Evolutionary conservation across 2,329 filamentous ascomycete genomes (phyloP).

Genomic region (Microsporum audouinii): DNA sequence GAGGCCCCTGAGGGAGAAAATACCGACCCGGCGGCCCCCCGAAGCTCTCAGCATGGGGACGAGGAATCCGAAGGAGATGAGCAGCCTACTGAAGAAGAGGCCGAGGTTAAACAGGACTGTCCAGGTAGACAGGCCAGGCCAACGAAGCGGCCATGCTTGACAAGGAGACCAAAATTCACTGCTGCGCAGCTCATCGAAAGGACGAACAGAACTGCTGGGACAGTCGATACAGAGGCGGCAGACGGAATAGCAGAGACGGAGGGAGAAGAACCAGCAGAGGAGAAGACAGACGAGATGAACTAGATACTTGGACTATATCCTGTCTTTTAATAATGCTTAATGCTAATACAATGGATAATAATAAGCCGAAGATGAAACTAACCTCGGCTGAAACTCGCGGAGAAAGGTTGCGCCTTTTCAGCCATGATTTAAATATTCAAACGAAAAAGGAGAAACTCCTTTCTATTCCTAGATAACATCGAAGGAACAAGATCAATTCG

Average conservation of each 20-base stretch:
- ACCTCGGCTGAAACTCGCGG: background rate
- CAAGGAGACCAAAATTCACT: background rate
- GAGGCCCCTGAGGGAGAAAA: no score
- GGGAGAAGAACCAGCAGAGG: background rate
- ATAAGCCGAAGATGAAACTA: background rate
- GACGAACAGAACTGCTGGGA: no score
- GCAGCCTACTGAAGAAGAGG: background rate
- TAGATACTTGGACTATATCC: no score
- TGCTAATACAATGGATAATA: no score
- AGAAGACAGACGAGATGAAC: background rate
- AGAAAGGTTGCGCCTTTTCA: background rate
- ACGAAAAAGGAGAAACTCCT: background rate
- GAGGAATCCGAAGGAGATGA: background rate
- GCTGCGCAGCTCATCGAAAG: background rate
- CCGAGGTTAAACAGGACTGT: background rate
- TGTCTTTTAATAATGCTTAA: no score
- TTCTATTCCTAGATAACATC: background rate
- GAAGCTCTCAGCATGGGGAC: no score
- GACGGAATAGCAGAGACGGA: background rate
- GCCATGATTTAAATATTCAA: background rate
- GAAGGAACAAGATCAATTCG: background rate
- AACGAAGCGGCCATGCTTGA: background rate
- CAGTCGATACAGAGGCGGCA: no score
- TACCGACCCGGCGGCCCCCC: no score
- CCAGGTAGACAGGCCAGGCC: background rate